A percentile compares a stretch with the other conserved stretches of the same genome.
phyloP scores from a whole-genome alignment of 176 grass and related monocot species.

The Saccharum officinarum region DNA sequence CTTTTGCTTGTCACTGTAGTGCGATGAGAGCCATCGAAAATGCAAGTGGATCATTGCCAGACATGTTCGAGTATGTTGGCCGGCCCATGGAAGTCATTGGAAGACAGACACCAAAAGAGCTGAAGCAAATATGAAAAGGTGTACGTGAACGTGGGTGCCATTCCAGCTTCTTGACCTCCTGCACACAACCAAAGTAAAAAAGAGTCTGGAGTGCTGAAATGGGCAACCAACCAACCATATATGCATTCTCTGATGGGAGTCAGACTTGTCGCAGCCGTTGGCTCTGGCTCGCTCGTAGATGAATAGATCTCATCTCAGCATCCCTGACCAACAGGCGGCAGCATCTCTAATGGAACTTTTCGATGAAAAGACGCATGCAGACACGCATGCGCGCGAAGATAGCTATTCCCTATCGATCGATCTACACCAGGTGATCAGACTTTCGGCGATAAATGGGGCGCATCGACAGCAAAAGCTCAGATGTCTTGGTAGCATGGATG shows the following conservation, averaged over 20 bases:
- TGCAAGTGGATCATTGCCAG: constrained; percentile 34
- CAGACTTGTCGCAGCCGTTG: constrained; percentile 15
- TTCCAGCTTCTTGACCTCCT: constrained; percentile 30
- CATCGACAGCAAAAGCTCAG: constrained; percentile 3
- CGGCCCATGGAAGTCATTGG: constrained; percentile 37
- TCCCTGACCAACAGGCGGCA: neutral
- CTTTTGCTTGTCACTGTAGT: constrained; percentile 29
- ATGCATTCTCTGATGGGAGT: neutral
- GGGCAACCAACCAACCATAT: neutral
- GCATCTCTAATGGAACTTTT: constrained; percentile 29
- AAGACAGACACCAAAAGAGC: constrained; percentile 40
- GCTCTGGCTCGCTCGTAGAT: neutral
- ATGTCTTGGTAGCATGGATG: neutral
- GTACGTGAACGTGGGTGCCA: neutral
- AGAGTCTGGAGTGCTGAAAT: neutral
- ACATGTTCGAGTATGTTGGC: neutral
- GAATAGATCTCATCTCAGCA: neutral
- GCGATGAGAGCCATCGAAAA: constrained; percentile 10
- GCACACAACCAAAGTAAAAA: neutral
- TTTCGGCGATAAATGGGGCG: constrained; percentile 37
- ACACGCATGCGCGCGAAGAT: neutral
- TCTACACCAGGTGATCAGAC: neutral
- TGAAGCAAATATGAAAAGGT: neutral
- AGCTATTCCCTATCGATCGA: constrained; percentile 26
- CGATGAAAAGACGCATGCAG: constrained; percentile 14